These are phyloP conservation scores for Spathaspora sp. DNA, from an alignment of 805 yeast species.

Conservation along the genomic window DNA sequence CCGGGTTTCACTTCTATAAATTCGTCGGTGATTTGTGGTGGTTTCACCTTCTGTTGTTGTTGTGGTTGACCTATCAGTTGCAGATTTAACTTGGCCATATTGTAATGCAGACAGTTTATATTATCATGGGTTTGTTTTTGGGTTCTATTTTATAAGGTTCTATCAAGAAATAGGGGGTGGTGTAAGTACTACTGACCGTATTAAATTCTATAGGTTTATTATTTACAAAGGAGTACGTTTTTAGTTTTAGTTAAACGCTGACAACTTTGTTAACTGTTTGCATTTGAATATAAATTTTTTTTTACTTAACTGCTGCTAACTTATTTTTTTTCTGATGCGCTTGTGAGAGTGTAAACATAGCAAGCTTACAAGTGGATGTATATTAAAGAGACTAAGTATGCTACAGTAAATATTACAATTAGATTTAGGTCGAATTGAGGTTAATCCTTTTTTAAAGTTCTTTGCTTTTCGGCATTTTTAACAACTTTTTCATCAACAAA, in stretches of 20 bases:
- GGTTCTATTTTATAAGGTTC: background rate
- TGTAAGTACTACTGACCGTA: background rate
- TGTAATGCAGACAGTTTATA: background rate
- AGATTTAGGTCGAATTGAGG: too few relatives aligned
- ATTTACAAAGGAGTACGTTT: background rate
- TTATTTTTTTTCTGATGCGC: background rate
- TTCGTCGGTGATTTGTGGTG: background rate
- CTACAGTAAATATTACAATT: too few relatives aligned
- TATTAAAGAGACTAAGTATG: too few relatives aligned
- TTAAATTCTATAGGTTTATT: background rate
- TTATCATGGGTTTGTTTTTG: background rate
- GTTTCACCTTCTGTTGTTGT: background rate
- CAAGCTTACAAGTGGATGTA: too few relatives aligned
- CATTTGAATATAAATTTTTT: background rate
- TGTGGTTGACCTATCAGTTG: background rate
- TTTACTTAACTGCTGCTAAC: background rate
- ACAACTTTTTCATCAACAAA: conserved; percentile 88
- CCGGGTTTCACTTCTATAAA: background rate
- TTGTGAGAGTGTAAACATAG: too few relatives aligned
- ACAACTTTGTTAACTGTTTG: background rate
- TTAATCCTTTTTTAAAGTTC: conserved; percentile 74
- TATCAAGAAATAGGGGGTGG: background rate
- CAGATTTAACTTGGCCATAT: conserved; percentile 1
- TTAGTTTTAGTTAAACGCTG: background rate
- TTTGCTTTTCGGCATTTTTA: conserved; percentile 89